These are phyloP conservation scores for Ganoderma leucocontextum DNA, from an alignment of 1,284 basidiomycete species.

Conservation along the genomic window DNA sequence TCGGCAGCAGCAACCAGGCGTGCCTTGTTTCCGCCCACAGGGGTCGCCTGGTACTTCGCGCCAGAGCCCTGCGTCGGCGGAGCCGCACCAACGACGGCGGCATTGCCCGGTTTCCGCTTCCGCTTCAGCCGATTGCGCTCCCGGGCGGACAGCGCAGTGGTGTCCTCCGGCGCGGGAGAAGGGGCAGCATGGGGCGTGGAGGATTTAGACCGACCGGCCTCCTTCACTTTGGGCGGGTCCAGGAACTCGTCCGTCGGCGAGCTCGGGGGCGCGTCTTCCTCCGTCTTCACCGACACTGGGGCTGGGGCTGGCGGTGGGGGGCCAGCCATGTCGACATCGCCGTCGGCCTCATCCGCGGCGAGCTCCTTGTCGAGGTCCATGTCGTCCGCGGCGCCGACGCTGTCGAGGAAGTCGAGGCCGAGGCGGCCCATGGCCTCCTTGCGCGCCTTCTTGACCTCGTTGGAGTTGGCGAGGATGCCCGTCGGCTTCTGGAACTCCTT, in stretches of 20 bases:
- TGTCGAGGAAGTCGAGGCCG: constrained; percentile 83
- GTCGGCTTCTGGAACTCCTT: constrained; percentile 83
- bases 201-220: constrained; percentile 50
- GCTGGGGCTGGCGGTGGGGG: constrained; percentile 10
- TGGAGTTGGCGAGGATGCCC: constrained; percentile 71
- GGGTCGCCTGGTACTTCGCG: constrained; percentile 63
- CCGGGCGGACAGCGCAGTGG: constrained; percentile 74
- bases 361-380: constrained; percentile 86
- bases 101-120: constrained; percentile 89
- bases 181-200: constrained; percentile 61
- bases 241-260: constrained; percentile 36
- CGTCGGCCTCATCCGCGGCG: constrained; percentile 58
- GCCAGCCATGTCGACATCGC: constrained; percentile 50
- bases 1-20: constrained; percentile 70
- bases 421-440: constrained; percentile 85
- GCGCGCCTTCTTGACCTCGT: constrained; percentile 82
- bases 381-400: constrained; percentile 69
- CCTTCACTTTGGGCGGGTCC: constrained; percentile 35
- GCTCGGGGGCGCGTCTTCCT: constrained; percentile 43
- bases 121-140: constrained; percentile 92
- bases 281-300: constrained; percentile 43
- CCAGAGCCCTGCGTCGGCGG: constrained; percentile 65
- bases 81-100: constrained; percentile 76
- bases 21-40: constrained; percentile 73
- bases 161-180: constrained; percentile 58